phyloP scores from a whole-genome alignment of 106 monocot species.

The Posidonia australis region DNA sequence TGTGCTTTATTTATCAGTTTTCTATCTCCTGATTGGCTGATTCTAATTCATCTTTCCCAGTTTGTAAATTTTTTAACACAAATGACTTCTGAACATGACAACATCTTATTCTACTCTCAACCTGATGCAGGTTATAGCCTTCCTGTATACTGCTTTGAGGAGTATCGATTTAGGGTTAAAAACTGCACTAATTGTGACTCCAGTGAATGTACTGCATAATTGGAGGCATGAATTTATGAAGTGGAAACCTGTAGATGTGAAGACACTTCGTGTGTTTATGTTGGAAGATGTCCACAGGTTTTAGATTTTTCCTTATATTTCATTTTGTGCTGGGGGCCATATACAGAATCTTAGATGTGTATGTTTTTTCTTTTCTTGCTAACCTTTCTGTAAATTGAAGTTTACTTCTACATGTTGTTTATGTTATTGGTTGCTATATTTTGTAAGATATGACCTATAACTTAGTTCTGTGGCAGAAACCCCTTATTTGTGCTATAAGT shows the following conservation, averaged over 20 bases:
- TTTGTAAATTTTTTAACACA: not conserved
- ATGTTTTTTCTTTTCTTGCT: no score
- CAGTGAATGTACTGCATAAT: constrained; percentile 96
- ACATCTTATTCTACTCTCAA: not conserved
- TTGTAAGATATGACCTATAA: no score
- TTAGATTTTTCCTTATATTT: not conserved
- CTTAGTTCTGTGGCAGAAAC: no score
- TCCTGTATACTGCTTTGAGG: constrained; percentile 82
- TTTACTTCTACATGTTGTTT: no score
- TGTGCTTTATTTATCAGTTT: no score
- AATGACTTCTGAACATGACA: no score
- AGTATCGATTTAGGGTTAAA: constrained; percentile 58
- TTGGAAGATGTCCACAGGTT: constrained; percentile 87
- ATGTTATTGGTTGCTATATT: no score
- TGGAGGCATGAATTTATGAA: constrained; percentile 84
- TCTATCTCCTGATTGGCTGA: no score
- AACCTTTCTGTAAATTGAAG: no score
- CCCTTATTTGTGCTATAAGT: no score
- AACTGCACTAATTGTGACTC: constrained; percentile 80
- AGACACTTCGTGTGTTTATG: constrained; percentile 79
- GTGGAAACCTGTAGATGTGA: constrained; percentile 73
- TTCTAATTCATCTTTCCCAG: not conserved
- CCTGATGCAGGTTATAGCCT: constrained; percentile 62
- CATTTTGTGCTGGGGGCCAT: not conserved
- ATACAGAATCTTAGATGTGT: no score